Evolutionary conservation across 352 stramenopile genomes (phyloP).

Genomic region (Globisporangium carolinianum): DNA sequence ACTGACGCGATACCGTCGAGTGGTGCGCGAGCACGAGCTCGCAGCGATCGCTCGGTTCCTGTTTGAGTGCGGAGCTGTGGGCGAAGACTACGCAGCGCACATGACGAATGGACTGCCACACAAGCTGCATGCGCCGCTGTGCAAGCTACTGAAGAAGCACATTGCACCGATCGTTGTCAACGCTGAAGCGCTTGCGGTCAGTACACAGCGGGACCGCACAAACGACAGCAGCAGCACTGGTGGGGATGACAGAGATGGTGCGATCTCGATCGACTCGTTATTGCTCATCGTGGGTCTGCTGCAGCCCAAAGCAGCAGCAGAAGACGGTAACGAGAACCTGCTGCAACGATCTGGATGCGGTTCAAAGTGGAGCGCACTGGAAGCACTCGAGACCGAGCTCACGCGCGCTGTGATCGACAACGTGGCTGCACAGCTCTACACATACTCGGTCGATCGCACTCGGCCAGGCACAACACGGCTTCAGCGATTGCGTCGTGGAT

Average conservation of each 20-base stretch:
- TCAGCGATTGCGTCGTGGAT: no score
- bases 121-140: conserved; percentile 19
- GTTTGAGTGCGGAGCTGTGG: conserved; percentile 13
- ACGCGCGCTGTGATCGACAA: neutral
- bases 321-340: neutral
- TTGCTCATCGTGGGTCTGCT: neutral
- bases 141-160: conserved; percentile 23
- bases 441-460: neutral
- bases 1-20: conserved; percentile 20
- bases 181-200: neutral
- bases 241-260: neutral
- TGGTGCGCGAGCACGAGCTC: conserved; percentile 30
- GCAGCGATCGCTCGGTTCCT: conserved; percentile 24
- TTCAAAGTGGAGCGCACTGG: neutral
- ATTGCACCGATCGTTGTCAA: neutral
- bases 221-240: neutral
- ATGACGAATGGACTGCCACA: conserved; percentile 24
- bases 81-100: conserved; percentile 9
- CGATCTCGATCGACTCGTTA: conserved; percentile 6
- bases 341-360: no score
- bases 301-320: neutral
- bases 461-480: no score
- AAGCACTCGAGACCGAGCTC: conserved; percentile 1
- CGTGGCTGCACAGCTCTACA: neutral
- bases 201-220: neutral